Evolutionary conservation across 345 rosid species (phyloP).

Genomic region (Citrus sp.): DNA sequence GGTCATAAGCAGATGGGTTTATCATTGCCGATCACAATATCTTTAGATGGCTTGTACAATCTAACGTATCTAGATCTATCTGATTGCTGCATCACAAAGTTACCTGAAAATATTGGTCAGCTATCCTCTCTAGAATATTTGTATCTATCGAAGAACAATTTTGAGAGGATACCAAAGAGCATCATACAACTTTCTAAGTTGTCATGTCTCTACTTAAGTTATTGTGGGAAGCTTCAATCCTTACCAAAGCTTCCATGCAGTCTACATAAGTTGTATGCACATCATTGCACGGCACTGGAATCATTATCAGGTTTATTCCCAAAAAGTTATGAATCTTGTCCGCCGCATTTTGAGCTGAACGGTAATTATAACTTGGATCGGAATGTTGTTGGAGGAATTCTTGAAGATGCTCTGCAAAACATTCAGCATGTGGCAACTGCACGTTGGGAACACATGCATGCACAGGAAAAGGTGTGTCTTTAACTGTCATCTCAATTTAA

Average conservation of each 20-base stretch:
- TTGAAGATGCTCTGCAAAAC: neutral
- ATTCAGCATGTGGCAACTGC: too few species aligned
- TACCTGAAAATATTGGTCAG: too few species aligned
- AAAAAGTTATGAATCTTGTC: neutral
- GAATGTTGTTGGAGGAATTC: neutral
- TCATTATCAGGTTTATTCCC: constrained; percentile 14
- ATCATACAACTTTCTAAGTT: constrained; percentile 26
- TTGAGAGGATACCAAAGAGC: too few species aligned
- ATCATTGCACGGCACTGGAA: too few species aligned
- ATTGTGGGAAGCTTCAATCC: constrained; percentile 30
- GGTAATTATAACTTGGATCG: neutral
- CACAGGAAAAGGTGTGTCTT: too few species aligned
- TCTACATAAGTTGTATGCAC: too few species aligned
- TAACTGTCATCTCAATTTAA: too few species aligned
- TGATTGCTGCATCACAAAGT: constrained; percentile 24
- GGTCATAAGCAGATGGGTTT: neutral
- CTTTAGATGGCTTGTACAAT: constrained; percentile 21
- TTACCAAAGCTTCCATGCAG: constrained; percentile 7
- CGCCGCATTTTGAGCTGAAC: constrained; percentile 17
- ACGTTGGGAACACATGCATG: too few species aligned
- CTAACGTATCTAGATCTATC: constrained; percentile 24
- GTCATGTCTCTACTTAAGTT: constrained; percentile 1
- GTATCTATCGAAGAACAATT: too few species aligned
- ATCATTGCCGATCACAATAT: constrained; percentile 11
- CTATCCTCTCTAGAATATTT: too few species aligned